These are phyloP conservation scores for Tuber calosporum DNA, from an alignment of 495 filamentous ascomycete species.

Conservation along the genomic window DNA sequence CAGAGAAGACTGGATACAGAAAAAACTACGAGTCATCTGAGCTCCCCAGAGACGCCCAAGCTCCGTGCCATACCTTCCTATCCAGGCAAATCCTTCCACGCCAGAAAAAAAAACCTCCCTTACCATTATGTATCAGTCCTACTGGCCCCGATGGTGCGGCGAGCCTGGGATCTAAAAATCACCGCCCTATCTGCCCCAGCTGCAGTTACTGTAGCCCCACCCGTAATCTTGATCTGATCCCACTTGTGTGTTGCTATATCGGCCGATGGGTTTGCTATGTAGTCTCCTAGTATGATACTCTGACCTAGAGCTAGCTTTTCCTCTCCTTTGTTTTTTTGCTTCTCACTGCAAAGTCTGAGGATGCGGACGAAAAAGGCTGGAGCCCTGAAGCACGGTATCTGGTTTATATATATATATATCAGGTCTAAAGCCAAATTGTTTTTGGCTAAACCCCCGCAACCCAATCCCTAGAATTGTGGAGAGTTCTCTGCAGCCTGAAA, in stretches of 20 bases:
- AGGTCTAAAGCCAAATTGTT: background rate
- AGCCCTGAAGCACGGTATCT: background rate
- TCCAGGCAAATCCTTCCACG: constrained; percentile 67
- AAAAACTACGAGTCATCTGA: background rate
- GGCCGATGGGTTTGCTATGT: background rate
- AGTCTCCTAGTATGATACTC: background rate
- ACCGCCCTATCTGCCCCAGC: constrained; percentile 43
- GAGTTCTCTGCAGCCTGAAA: background rate
- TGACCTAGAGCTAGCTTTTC: background rate
- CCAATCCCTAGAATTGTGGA: background rate
- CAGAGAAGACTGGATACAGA: constrained; percentile 42
- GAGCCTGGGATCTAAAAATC: constrained; percentile 55
- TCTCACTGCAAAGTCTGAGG: background rate
- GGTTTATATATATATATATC: background rate
- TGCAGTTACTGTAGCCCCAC: constrained; percentile 20
- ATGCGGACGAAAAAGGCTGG: background rate
- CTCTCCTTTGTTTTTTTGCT: background rate
- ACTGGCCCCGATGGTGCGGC: constrained; percentile 57
- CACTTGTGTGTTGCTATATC: background rate
- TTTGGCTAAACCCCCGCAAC: background rate
- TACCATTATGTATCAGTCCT: constrained; percentile 61
- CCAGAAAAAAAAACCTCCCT: constrained; percentile 55
- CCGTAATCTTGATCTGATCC: constrained; percentile 8
- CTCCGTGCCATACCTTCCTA: constrained; percentile 52
- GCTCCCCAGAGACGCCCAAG: background rate